Evolutionary conservation across 805 yeast genomes (phyloP).

Genomic region (Kregervanrija fluxuum): DNA sequence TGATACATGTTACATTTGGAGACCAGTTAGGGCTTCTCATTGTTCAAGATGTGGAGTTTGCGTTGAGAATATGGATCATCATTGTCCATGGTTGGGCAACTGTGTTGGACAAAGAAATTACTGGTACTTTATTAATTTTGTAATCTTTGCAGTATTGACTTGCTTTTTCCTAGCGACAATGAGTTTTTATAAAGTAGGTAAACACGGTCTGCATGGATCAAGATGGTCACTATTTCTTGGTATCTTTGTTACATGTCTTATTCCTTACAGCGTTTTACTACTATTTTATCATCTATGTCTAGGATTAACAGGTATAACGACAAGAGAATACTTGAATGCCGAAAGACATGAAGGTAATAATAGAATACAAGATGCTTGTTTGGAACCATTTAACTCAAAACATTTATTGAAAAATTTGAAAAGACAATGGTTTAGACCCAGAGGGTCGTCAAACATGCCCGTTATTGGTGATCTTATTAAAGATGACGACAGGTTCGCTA

Average conservation of each 20-base stretch:
- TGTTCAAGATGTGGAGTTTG: constrained; percentile 67
- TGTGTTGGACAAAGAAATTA: constrained; percentile 75
- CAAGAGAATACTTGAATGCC: constrained; percentile 61
- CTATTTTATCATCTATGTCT: constrained; percentile 48
- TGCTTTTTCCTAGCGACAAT: constrained; percentile 23
- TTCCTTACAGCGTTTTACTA: constrained; percentile 52
- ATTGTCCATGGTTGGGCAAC: constrained; percentile 58
- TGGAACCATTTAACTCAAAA: constrained; percentile 32
- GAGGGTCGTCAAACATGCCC: constrained; percentile 30
- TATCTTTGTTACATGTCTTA: constrained; percentile 36
- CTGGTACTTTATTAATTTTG: constrained; percentile 47
- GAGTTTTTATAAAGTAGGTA: constrained; percentile 23
- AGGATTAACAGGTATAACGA: constrained; percentile 53
- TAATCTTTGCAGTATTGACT: constrained; percentile 31
- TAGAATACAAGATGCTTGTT: constrained; percentile 24
- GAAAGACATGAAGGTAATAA: constrained; percentile 23
- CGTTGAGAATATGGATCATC: constrained; percentile 55
- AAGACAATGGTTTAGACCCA: constrained; percentile 29
- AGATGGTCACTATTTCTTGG: constrained; percentile 47
- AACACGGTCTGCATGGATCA: constrained; percentile 17
- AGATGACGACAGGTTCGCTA: no score
- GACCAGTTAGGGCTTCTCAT: constrained; percentile 72
- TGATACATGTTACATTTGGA: constrained; percentile 60
- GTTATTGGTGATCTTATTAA: no score
- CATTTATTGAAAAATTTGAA: constrained; percentile 26